phyloP scores from a whole-genome alignment of 1,284 basidiomycete species.

The Taiwanofungus camphoratus region DNA sequence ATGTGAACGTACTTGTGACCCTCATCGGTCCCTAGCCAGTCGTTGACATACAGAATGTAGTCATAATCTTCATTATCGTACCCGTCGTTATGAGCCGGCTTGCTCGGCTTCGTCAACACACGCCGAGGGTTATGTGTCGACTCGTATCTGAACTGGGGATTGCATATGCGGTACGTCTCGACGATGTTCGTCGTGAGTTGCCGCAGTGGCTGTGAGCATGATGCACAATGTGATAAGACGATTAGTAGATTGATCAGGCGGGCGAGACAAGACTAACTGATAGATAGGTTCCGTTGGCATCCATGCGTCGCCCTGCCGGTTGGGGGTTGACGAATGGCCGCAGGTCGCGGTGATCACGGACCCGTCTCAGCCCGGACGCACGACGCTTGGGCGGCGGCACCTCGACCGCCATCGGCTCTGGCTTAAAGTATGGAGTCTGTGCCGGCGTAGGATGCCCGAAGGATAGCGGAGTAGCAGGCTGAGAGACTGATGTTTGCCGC shows the following conservation, averaged over 20 bases:
- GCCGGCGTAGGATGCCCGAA: conserved; percentile 46
- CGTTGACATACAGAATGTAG: conserved; percentile 96
- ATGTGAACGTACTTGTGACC: conserved; percentile 73
- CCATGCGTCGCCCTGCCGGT: conserved; percentile 58
- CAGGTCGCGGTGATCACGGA: conserved; percentile 66
- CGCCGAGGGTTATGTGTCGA: conserved; percentile 87
- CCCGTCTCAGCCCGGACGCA: conserved; percentile 63
- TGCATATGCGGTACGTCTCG: conserved; percentile 89
- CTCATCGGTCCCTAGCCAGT: conserved; percentile 87
- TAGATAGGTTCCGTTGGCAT: conserved; percentile 55
- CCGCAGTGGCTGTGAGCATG: conserved; percentile 62
- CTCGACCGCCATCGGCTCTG: conserved; percentile 68
- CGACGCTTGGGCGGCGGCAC: conserved; percentile 61
- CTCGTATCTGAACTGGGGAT: conserved; percentile 90
- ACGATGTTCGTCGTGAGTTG: conserved; percentile 83
- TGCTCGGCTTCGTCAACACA: conserved; percentile 94
- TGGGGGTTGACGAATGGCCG: conserved; percentile 59
- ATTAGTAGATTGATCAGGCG: conserved; percentile 4
- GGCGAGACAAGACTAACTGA: conserved; percentile 42
- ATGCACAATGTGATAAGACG: conserved; percentile 12
- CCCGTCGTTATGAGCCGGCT: conserved; percentile 89
- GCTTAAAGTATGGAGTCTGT: conserved; percentile 44
- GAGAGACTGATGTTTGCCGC: conserved; percentile 49
- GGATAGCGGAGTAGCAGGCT: conserved; percentile 64
- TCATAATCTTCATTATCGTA: conserved; percentile 97